phyloP scores from a whole-genome alignment of 2,329 filamentous ascomycete genomes.

The Ascochyta viciae-villosae region DNA sequence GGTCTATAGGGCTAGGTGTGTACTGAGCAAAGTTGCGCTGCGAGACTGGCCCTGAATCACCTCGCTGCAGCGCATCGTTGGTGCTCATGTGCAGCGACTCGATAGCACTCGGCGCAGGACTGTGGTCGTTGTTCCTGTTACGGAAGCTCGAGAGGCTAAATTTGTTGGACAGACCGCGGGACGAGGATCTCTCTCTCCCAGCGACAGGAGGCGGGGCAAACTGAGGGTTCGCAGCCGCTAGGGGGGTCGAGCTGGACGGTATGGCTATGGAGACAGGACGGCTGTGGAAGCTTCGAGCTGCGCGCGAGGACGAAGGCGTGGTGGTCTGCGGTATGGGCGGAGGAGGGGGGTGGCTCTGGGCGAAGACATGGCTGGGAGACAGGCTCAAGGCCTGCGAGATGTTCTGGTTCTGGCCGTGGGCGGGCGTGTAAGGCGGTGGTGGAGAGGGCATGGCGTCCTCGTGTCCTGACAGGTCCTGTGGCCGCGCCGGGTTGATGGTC shows the following conservation, averaged over 20 bases:
- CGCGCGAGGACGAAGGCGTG: constrained; percentile 36
- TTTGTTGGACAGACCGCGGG: constrained; percentile 47
- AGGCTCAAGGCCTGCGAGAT: constrained; percentile 43
- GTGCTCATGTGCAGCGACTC: constrained; percentile 49
- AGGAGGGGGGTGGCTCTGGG: constrained; percentile 45
- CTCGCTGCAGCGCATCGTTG: constrained; percentile 48
- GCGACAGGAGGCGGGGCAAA: constrained; percentile 51
- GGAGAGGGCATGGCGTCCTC: constrained; percentile 60
- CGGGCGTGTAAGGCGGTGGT: constrained; percentile 58
- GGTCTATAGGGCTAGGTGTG: constrained; percentile 31
- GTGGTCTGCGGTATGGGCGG: constrained; percentile 35
- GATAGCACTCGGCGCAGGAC: constrained; percentile 46
- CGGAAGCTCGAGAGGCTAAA: constrained; percentile 51
- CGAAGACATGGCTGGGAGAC: constrained; percentile 48
- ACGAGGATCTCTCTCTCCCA: constrained; percentile 46
- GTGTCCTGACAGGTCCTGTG: constrained; percentile 54
- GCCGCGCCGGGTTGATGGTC: constrained; percentile 36
- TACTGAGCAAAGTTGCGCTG: constrained; percentile 39
- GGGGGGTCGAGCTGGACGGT: constrained; percentile 43
- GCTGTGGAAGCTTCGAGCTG: constrained; percentile 42
- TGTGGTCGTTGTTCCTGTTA: constrained; percentile 43
- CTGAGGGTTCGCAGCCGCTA: constrained; percentile 41
- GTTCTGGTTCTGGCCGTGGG: constrained; percentile 45
- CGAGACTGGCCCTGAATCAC: constrained; percentile 46
- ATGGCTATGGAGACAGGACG: constrained; percentile 41